Base-by-base conservation (phyloP, 305 asterid genomes). In the Rubia balearica region DNA sequence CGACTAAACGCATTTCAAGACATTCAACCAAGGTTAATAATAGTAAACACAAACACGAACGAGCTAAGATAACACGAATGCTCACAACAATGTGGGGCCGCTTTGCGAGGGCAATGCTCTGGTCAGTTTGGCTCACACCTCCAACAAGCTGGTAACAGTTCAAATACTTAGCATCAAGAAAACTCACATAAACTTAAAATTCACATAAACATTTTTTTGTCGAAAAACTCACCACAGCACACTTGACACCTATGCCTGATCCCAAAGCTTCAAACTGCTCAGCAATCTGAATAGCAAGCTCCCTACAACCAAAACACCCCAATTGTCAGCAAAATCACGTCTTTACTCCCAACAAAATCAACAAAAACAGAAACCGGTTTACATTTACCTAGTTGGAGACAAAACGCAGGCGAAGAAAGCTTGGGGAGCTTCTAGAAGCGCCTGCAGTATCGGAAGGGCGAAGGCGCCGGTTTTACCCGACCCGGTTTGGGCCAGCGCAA, bases 401-500 rank as follows among this genome's bases (percentile, higher is more conserved):
- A 90, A 89, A 70, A 90, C 92, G 22, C 96, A 90, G 6, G 96
- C 96, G 21, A 92, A 90, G 74, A 92, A 92, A 0, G 96, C 84
- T 75, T 88, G 91, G 0, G 90, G 92, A 56, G 78, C 66, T 40
- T 90, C 89, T 17, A 88, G 64, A 33, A 92, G 89, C 4, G 96
- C 69, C 66, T 92, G 97, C 16, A 92, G 79, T 57, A 92, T 90
- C 2, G 98, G 98, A 59, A 90, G 80, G 0, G 98, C 98, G 62
- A 91, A 91, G 1, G 98, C 98, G 1, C 93, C 98, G 11, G 98
- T 93, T 83, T 93, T 91, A 48, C 97, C 98, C 5, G 98, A 93
- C 71, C 98, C 97, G 7, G 98, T 93, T 81, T 91, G 96, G 9
- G 96, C 96, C 6, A 93, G 95, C 38, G 90, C 98, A 68, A 92